Conservation (phyloP, 345 rosid species). For the Carallia pectinifolia region DNA sequence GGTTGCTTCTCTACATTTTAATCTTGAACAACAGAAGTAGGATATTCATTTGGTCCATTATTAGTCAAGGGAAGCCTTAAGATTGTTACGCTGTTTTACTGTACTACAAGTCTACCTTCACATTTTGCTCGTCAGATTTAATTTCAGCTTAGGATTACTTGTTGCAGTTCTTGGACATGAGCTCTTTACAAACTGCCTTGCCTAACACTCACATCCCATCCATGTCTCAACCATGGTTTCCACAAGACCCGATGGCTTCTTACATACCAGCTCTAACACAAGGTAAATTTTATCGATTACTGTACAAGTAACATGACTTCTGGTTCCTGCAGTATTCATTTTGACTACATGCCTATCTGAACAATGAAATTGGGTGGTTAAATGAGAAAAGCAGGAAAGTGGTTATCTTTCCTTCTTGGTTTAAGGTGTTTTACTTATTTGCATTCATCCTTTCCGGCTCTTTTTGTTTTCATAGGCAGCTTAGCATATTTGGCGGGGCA, state of each 20-base stretch:
- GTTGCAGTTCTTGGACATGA: constrained; percentile 79
- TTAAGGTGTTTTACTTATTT: not conserved
- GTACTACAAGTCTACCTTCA: not conserved
- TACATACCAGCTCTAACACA: constrained; percentile 53
- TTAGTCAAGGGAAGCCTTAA: too few species aligned
- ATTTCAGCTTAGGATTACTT: constrained; percentile 19
- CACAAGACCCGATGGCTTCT: constrained; percentile 44
- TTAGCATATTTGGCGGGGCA: constrained; percentile 60
- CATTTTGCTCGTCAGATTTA: not conserved
- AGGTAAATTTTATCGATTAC: constrained; percentile 37
- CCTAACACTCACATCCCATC: constrained; percentile 56
- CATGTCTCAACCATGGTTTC: constrained; percentile 62
- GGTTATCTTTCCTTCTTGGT: not conserved
- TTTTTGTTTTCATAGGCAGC: constrained; percentile 58
- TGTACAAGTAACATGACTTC: not conserved
- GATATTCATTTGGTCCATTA: too few species aligned
- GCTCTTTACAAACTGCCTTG: constrained; percentile 64
- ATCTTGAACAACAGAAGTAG: too few species aligned
- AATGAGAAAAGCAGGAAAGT: not conserved
- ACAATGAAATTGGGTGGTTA: not conserved
- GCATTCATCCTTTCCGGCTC: not conserved
- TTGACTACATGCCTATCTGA: not conserved
- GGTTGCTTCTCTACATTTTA: too few species aligned
- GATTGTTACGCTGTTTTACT: not conserved
- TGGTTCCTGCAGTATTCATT: not conserved